A percentile compares a stretch with the other conserved stretches of the same genome.
Conservation (phyloP, 1,139 yeast genomes). For the Geotrichum bryndzae region DNA sequence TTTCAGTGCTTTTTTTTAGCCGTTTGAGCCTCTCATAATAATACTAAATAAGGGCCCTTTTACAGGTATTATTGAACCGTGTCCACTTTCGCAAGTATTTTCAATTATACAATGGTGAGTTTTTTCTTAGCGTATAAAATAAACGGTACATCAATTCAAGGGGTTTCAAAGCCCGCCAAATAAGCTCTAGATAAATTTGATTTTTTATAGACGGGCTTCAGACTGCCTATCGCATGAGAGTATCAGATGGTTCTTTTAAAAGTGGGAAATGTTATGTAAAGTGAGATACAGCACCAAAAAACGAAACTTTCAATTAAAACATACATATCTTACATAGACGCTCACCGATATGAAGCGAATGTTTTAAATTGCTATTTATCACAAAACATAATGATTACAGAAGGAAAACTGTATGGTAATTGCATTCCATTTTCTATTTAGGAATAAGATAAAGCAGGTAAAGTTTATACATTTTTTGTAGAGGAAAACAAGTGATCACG, state of each 20-base stretch:
- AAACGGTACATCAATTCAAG: not conserved
- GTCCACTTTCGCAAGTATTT: not conserved
- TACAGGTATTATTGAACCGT: not conserved
- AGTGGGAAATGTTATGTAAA: too few relatives aligned
- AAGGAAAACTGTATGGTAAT: too few relatives aligned
- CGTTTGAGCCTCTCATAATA: not conserved
- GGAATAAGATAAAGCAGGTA: not conserved
- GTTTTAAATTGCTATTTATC: too few relatives aligned
- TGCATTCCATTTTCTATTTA: not conserved
- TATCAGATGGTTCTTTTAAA: too few relatives aligned
- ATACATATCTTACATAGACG: too few relatives aligned
- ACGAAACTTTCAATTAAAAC: too few relatives aligned
- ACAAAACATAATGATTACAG: too few relatives aligned
- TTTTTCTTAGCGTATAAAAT: not conserved
- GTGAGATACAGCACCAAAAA: too few relatives aligned
- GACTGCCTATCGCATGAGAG: not conserved
- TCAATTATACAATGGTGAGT: not conserved
- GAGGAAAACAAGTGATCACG: not conserved
- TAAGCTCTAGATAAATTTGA: not conserved
- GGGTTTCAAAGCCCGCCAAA: not conserved
- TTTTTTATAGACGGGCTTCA: not conserved
- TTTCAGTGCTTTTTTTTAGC: not conserved
- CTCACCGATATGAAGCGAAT: too few relatives aligned
- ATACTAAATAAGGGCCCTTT: not conserved
- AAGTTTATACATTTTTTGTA: not conserved